Evolutionary conservation across 2,329 filamentous ascomycete genomes (phyloP), one percentile per base, ranked within the genome.

Genomic region (Colletotrichum higginsianum): DNA sequence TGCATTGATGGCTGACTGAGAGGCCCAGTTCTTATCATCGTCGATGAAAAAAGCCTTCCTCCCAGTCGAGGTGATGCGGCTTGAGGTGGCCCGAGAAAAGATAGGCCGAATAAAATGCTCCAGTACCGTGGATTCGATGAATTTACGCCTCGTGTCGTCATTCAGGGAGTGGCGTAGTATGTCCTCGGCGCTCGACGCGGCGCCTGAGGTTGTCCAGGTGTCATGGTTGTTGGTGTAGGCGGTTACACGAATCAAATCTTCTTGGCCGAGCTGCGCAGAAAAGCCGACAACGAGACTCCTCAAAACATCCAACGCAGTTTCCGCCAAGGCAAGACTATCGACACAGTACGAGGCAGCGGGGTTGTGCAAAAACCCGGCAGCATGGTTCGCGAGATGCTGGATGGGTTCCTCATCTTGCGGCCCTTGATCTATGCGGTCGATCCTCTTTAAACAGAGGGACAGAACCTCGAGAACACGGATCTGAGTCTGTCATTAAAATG

Each of bases 41-140:
- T 85, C 80, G 40, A 80, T 77, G 61, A 85, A 88, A 49, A 84
- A 82, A 35, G 82, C 84, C 77, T 87, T 90, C 42, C 89, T 86
- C 26, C 90, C 90, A 6, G 87, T 84, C 2, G 86, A 80, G 3
- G 91, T 92, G 56, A 93, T 81, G 3, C 83, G 82, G 2, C 80
- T 79, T 6, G 89, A 86, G 23, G 85, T 87, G 18, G 88, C 84
- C 69, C 85, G 86, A 38, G 86, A 85, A 82, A 95, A 95, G 7
- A 93, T 82, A 38, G 91, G 91, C 47, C 90, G 91, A 61, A 95
- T 85, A 76, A 91, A 91, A 76, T 83, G 82, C 73, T 87, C 84
- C 4, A 95, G 86, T 67, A 94, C 83, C 49, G 86, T 82, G n/a
- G 86, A 83, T 21, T 86, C 82, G 74, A 91, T 82, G 74, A 90